Percentiles rank a stretch among this genome's conserved stretches.
Conservation (phyloP, 306 rosid genomes). For the Geum urbanum region DNA sequence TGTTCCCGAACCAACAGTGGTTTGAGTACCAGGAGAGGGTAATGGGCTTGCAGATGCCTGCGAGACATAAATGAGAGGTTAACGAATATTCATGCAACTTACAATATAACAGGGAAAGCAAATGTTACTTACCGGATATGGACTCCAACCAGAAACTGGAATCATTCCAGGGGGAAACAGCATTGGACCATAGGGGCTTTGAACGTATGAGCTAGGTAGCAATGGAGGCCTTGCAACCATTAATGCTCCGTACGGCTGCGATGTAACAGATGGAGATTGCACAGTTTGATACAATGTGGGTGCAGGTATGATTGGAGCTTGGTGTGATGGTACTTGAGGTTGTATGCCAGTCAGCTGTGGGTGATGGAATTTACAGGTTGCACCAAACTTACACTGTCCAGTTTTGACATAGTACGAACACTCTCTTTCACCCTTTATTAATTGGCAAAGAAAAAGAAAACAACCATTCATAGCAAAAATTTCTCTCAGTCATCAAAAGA, state of each 20-base stretch:
- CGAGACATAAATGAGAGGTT: slow-evolving; percentile 33
- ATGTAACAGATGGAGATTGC: slow-evolving; percentile 71
- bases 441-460: slow-evolving; percentile 14
- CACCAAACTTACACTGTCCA: slow-evolving; percentile 92
- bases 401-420: slow-evolving; percentile 94
- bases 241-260: slow-evolving; percentile 68
- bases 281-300: slow-evolving; percentile 57
- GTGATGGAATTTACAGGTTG: slow-evolving; percentile 91
- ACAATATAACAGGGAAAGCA: slow-evolving; percentile 23
- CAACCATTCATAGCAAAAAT: slow-evolving; percentile 13
- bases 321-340: slow-evolving; percentile 51
- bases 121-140: slow-evolving; percentile 62
- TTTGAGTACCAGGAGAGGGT: slow-evolving; percentile 58
- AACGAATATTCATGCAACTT: slow-evolving; percentile 23
- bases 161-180: slow-evolving; percentile 76
- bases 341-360: slow-evolving; percentile 72
- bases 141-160: slow-evolving; percentile 70
- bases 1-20: slow-evolving; percentile 54
- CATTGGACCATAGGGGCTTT: slow-evolving; percentile 71
- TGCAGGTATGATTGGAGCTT: slow-evolving; percentile 49
- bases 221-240: slow-evolving; percentile 81
- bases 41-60: slow-evolving; percentile 68
- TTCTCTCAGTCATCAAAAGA: slow-evolving; percentile 10
- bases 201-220: slow-evolving; percentile 68
- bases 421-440: slow-evolving; percentile 84